Evolutionary conservation across 768 basidiomycete genomes (phyloP), one percentile per base, ranked within the genome.

Genomic region (Lentinula detonsa): DNA sequence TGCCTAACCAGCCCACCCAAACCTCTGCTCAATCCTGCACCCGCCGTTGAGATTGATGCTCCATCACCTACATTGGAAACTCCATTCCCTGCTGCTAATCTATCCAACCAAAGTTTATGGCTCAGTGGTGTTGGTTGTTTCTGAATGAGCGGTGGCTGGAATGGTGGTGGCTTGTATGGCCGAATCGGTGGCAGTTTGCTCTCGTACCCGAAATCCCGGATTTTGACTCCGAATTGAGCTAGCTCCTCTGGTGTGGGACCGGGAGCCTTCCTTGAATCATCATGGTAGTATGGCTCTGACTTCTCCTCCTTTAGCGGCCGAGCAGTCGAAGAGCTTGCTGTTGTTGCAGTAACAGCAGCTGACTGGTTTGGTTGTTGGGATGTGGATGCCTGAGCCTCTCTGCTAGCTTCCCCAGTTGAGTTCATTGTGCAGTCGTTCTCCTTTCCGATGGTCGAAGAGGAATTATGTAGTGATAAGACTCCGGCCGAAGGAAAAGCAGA

Each of bases 121-220:
- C 21, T 7, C 31, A 57, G 18, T 53, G 37, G 55, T 52, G 65
- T 49, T 31, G 50, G 39, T 48, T 61, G 50, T 43, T 31, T 4
- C 13, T 42, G n/a, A 42, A 60, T 31, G 64, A 81, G 83, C 18
- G 80, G 71, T 67, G 83, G 85, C 21, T 79, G 77, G 1, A 76
- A 76, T 40, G 33, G 15, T 40, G 33, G 15, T 21, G 39, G 21
- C 21, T 34, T 13, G 28, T 83, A 80, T 2, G 85, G 76, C 33
- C 73, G 75, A 43, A 90, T 78, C 8, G 85, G 84, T 1, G 87
- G 86, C 50, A 89, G 73, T 31, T 74, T 84, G 72, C 78, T 85
- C 37, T 56, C 55, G 73, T 85, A 87, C 15, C 83, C 86, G 76
- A 86, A 90, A 73, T 90, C 81, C 67, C 78, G 75, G 56, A 81